A percentile compares a stretch with the other conserved stretches of the same genome.
phyloP scores from a whole-genome alignment of 768 basidiomycete species.

The Tricholoma hemisulphureum region DNA sequence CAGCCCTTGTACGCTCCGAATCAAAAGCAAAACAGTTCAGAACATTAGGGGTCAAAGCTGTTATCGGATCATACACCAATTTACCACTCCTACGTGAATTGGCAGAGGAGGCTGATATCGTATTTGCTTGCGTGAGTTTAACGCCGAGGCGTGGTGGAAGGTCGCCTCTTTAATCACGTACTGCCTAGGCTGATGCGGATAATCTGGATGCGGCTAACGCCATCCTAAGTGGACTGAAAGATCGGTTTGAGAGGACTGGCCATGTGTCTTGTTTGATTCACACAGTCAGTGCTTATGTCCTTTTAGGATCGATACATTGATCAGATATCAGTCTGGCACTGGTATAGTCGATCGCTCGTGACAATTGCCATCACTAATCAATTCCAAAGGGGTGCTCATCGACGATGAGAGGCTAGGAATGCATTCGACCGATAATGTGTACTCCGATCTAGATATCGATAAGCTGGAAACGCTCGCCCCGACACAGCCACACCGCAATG shows the following conservation, averaged over 20 bases:
- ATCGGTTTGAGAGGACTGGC: slow-evolving; percentile 32
- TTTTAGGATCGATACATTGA: not conserved
- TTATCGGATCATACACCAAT: slow-evolving; percentile 43
- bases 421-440: slow-evolving; percentile 37
- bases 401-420: slow-evolving; percentile 47
- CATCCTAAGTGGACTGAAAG: slow-evolving; percentile 38
- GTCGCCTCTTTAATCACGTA: not conserved
- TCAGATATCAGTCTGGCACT: slow-evolving; percentile 30
- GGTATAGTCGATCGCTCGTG: slow-evolving; percentile 16
- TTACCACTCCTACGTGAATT: slow-evolving; percentile 34
- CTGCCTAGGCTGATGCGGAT: slow-evolving; percentile 37
- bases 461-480: slow-evolving; percentile 44
- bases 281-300: slow-evolving; percentile 34
- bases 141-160: not conserved
- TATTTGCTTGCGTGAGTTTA: slow-evolving; percentile 41
- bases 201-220: slow-evolving; percentile 37
- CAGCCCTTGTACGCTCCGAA: slow-evolving; percentile 43
- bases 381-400: slow-evolving; percentile 35
- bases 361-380: not conserved
- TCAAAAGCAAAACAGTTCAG: slow-evolving; percentile 37
- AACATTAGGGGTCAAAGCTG: slow-evolving; percentile 34
- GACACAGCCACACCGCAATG: slow-evolving; percentile 46
- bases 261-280: slow-evolving; percentile 38
- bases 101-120: slow-evolving; percentile 45
- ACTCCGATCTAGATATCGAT: slow-evolving; percentile 47